Evolutionary conservation across 2,329 filamentous ascomycete genomes (phyloP).

Genomic region (Penicillium sp.): DNA sequence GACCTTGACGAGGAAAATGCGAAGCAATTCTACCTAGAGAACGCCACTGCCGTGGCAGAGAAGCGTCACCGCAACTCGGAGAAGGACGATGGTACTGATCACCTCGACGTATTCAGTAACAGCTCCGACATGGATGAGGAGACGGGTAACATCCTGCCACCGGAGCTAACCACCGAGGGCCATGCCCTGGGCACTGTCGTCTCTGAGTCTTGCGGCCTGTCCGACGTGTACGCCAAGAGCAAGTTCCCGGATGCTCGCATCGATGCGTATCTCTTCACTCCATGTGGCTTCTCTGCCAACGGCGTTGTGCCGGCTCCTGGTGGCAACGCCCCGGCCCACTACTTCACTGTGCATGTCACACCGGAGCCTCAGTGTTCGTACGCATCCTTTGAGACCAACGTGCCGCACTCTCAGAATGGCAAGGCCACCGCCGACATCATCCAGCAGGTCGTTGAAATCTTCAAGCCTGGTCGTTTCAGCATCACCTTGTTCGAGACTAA

Average conservation of each 20-base stretch:
- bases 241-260: constrained; percentile 88
- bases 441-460: constrained; percentile 87
- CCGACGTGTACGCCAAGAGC: constrained; percentile 74
- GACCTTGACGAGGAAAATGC: constrained; percentile 59
- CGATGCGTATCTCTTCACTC: constrained; percentile 91
- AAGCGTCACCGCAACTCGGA: constrained; percentile 66
- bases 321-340: constrained; percentile 58
- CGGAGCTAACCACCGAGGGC: constrained; percentile 80
- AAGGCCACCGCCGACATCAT: constrained; percentile 84
- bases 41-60: constrained; percentile 84
- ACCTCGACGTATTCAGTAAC: constrained; percentile 69
- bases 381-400: constrained; percentile 96
- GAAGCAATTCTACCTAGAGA: constrained; percentile 61
- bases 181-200: constrained; percentile 88
- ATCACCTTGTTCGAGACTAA: constrained; percentile 95
- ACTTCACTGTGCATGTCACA: constrained; percentile 97
- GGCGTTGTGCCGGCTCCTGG: constrained; percentile 77
- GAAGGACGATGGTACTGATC: constrained; percentile 48
- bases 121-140: constrained; percentile 55
- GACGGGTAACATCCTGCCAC: constrained; percentile 45
- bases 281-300: constrained; percentile 95
- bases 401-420: constrained; percentile 77
- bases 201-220: constrained; percentile 78
- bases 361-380: constrained; percentile 96
- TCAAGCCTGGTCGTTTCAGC: constrained; percentile 94